Conservation (phyloP, 2,329 filamentous ascomycete species). For the Alternaria longipes region DNA sequence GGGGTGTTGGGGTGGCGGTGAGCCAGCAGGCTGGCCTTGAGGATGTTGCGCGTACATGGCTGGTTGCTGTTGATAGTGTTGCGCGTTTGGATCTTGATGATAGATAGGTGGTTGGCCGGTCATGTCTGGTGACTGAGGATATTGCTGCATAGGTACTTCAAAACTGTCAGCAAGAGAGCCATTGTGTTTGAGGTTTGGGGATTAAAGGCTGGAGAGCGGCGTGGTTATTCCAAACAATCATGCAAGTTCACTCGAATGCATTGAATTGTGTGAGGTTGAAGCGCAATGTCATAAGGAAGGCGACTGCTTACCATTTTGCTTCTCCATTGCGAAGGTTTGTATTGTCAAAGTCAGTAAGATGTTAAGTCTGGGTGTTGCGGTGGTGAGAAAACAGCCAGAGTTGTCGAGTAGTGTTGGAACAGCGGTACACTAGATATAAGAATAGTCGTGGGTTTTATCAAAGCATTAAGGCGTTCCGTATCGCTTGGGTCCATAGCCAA, state of each 20-base stretch:
- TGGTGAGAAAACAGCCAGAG: not conserved
- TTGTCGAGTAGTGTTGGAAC: not conserved
- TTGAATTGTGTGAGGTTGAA: not conserved
- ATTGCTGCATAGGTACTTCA: slow-evolving; percentile 51
- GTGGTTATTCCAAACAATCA: not conserved
- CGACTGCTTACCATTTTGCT: slow-evolving; percentile 45
- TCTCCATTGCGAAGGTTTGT: slow-evolving; percentile 41
- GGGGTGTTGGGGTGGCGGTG: slow-evolving; percentile 37
- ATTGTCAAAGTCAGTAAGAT: not conserved
- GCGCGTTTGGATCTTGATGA: slow-evolving; percentile 43
- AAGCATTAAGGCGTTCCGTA: slow-evolving; percentile 28
- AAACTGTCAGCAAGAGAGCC: slow-evolving; percentile 23
- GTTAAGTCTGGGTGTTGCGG: not conserved
- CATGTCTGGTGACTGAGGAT: slow-evolving; percentile 44
- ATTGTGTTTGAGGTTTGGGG: not conserved
- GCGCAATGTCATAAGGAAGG: not conserved
- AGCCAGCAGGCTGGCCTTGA: slow-evolving; percentile 22
- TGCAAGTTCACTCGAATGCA: not conserved
- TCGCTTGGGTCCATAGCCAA: slow-evolving; percentile 18
- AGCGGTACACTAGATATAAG: not conserved
- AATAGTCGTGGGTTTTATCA: slow-evolving; percentile 14
- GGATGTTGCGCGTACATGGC: slow-evolving; percentile 32
- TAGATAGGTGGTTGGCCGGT: slow-evolving; percentile 42
- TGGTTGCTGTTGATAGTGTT: slow-evolving; percentile 9
- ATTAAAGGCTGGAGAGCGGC: not conserved